These are phyloP conservation scores for Fusarium subtropicale DNA, from an alignment of 2,329 filamentous ascomycete genomes.

Conservation along the genomic window DNA sequence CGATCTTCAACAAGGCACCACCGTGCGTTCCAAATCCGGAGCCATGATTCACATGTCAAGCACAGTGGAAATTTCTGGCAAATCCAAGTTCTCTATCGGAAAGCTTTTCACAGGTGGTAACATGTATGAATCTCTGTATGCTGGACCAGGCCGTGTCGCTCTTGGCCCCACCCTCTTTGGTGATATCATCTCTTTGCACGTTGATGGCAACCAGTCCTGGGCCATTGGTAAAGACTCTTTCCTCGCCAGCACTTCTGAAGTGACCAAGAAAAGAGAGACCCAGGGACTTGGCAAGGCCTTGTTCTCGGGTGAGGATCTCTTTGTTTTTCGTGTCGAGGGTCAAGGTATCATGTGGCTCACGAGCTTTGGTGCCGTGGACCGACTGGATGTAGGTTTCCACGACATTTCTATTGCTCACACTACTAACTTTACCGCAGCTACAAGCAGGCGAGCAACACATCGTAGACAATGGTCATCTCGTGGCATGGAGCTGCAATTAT, in stretches of 20 bases:
- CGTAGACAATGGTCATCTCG: not conserved
- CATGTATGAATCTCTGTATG: not conserved
- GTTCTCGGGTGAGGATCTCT: not conserved
- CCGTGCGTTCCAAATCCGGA: not conserved
- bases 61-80: not conserved
- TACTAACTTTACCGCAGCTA: not conserved
- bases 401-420: accelerated
- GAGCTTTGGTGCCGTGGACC: not conserved
- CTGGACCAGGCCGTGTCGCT: not conserved
- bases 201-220: not conserved
- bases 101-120: not conserved
- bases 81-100: not conserved
- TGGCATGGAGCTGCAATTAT: not conserved
- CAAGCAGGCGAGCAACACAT: not conserved
- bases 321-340: not conserved
- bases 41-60: constrained; percentile 3
- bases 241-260: not conserved
- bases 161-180: not conserved
- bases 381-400: not conserved
- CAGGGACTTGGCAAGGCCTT: not conserved
- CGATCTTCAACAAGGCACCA: not conserved
- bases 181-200: not conserved
- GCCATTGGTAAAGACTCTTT: not conserved
- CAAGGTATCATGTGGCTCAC: constrained; percentile 2
- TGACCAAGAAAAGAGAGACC: not conserved